Conservation (phyloP, 2,329 filamentous ascomycete genomes). For the Colletotrichum acutatum region DNA sequence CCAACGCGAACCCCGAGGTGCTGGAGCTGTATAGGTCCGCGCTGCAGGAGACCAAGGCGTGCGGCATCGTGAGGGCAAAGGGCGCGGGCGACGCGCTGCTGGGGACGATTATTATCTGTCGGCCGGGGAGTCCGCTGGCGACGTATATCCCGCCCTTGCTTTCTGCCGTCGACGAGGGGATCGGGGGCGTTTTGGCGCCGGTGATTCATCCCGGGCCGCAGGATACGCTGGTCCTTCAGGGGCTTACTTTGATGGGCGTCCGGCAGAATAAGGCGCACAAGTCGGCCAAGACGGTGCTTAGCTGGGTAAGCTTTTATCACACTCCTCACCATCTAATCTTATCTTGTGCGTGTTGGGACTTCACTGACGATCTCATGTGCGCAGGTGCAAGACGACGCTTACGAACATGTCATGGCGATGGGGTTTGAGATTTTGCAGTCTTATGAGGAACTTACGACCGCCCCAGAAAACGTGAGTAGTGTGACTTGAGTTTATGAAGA, state of each 20-base stretch:
- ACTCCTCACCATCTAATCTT: too few relatives aligned
- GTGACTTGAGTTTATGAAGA: too few relatives aligned
- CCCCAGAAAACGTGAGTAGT: conserved; percentile 63
- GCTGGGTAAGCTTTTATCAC: conserved; percentile 72
- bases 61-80: conserved; percentile 87
- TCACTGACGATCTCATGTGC: conserved; percentile 34
- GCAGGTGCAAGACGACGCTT: conserved; percentile 75
- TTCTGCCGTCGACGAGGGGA: conserved; percentile 63
- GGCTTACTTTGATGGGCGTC: conserved; percentile 82
- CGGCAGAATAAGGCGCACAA: conserved; percentile 85
- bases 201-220: conserved; percentile 78
- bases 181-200: conserved; percentile 83
- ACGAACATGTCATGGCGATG: conserved; percentile 80
- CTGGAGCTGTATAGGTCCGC: conserved; percentile 84
- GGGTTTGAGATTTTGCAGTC: conserved; percentile 82
- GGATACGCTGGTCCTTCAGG: conserved; percentile 77
- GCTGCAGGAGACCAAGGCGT: conserved; percentile 75
- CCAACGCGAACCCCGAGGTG: conserved; percentile 80
- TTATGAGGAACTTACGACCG: conserved; percentile 83
- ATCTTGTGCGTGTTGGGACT: background rate
- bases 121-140: conserved; percentile 73
- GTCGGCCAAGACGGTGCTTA: conserved; percentile 77
- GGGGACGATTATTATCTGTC: conserved; percentile 84
- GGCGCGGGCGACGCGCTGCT: conserved; percentile 73
- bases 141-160: conserved; percentile 77